These are phyloP conservation scores for Penicillium egyptiacum DNA, from an alignment of 495 filamentous ascomycete species.

Conservation along the genomic window DNA sequence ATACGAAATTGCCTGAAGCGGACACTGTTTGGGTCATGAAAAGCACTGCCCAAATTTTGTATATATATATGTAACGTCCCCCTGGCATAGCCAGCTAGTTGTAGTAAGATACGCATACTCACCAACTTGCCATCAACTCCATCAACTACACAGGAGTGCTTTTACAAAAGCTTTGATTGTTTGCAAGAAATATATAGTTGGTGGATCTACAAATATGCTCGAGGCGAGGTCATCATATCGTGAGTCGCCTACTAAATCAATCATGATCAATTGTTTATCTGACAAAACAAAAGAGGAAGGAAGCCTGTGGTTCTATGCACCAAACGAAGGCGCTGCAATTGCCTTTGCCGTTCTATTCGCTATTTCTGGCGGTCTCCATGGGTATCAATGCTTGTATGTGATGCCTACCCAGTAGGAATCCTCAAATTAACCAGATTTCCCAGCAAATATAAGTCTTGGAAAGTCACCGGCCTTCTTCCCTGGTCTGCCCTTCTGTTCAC, in stretches of 20 bases:
- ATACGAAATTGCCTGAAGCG: neutral
- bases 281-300: conserved; percentile 34
- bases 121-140: neutral
- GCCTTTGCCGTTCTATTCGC: conserved; percentile 66
- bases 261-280: conserved; percentile 16
- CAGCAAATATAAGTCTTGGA: conserved; percentile 49
- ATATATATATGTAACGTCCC: neutral
- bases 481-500: conserved; percentile 54
- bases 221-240: conserved; percentile 21
- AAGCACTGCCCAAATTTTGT: neutral
- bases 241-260: conserved; percentile 6
- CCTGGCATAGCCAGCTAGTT: neutral
- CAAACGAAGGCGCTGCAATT: conserved; percentile 69
- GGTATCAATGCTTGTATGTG: conserved; percentile 61
- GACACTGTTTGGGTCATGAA: neutral
- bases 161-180: neutral
- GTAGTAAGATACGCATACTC: neutral
- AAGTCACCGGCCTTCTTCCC: conserved; percentile 55
- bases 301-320: conserved; percentile 70
- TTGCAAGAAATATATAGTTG: neutral
- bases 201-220: conserved; percentile 14
- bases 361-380: conserved; percentile 56
- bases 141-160: neutral
- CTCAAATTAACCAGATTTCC: neutral
- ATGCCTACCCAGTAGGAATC: neutral